Base-by-base conservation (phyloP, 352 stramenopile genomes). In the Aphanomyces euteiches region DNA sequence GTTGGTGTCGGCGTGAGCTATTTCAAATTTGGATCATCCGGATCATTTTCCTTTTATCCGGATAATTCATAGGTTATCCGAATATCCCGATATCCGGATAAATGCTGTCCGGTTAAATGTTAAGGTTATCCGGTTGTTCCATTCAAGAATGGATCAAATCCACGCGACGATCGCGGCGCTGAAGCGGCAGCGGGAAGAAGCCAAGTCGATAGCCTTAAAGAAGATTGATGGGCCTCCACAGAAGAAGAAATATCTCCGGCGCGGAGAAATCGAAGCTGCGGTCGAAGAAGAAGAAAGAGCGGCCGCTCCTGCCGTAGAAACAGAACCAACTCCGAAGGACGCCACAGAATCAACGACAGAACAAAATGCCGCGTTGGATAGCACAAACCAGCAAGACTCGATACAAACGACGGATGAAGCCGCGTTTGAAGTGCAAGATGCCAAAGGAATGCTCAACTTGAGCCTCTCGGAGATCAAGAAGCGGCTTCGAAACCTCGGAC, bases 241-340 rank as follows among this genome's bases (percentile, higher is more conserved):
- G 38, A 86, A 81, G 64, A 78, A 90, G 60, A 95, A 95, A 74
- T 95, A 94, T 72, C 45, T 94, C 64, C 83, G 88, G 34, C 84
- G 85, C 12, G 76, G 73, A 0, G 88, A 95, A 43, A 83, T 92
- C 19, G 88, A 95, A 74, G 76, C 78, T 28, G 66, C 93, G 21
- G 66, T 90, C 41, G 73, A 82, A 58, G 58, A 78, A 57, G 36
- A 71, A 38, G 43, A 72, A 7, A 28, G 60, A 21, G 57, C 64
- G 17, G 37, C 6, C 21, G 39, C 48, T 12, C 39, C 66, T 2
- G 37, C 53, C 43, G 15, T 41, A 5, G 28, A 67, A 10, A 12
- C 37, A 2, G 21, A 28, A 19, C 57, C 7, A 8, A n/a, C 39
- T 47, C 39, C 15, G 53, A 28, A 57, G 21, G n/a, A 54, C 38